These are phyloP conservation scores for Penicillium lagena DNA, from an alignment of 495 filamentous ascomycete species.

Conservation along the genomic window DNA sequence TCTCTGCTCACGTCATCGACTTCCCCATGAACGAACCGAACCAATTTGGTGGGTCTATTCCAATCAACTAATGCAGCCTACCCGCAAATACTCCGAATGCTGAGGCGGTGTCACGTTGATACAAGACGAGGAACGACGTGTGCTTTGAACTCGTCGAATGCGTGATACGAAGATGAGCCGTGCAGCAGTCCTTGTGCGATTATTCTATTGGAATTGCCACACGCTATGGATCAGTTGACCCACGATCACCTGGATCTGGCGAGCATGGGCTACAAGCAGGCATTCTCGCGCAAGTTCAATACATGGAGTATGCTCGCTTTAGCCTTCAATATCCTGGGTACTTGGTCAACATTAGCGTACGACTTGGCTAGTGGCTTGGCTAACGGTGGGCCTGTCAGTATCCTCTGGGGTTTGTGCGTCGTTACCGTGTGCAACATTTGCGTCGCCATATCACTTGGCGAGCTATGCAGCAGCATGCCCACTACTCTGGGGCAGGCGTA, in stretches of 20 bases:
- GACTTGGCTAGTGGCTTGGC: conserved; percentile 34
- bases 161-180: no score
- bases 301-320: conserved; percentile 39
- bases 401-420: conserved; percentile 40
- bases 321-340: conserved; percentile 39
- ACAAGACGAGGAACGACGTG: no score
- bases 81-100: no score
- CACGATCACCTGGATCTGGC: conserved; percentile 45
- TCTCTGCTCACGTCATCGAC: no score
- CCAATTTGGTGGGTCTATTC: no score
- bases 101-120: no score
- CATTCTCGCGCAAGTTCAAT: conserved; percentile 39
- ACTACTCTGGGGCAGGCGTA: conserved; percentile 40
- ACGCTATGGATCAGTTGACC: conserved; percentile 18
- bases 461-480: conserved; percentile 41
- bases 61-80: no score
- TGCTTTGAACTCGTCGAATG: no score
- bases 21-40: no score
- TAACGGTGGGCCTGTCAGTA: conserved; percentile 36
- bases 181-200: no score
- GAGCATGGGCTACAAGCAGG: conserved; percentile 43
- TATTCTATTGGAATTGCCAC: no score
- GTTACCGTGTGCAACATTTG: conserved; percentile 39
- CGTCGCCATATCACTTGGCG: conserved; percentile 38
- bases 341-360: conserved; percentile 40